A percentile compares a stretch with the other conserved stretches of the same genome.
phyloP scores from a whole-genome alignment of 345 rosid genomes.

The rapeseed (Brassica napus) region DNA sequence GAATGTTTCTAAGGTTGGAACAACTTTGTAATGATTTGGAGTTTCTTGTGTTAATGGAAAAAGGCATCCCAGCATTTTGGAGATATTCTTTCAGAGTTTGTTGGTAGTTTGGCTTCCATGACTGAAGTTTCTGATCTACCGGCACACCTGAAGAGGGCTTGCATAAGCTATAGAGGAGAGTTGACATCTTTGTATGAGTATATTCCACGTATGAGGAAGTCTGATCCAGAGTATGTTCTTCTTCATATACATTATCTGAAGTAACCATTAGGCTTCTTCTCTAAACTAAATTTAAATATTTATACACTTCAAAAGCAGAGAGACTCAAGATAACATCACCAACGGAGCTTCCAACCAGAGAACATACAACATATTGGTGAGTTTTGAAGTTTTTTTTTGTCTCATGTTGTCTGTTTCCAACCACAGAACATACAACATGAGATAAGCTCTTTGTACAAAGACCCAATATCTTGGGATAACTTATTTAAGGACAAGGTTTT shows the following conservation, averaged over 20 bases:
- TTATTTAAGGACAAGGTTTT: not conserved
- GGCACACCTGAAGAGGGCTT: conserved; percentile 75
- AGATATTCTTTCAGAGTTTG: conserved; percentile 72
- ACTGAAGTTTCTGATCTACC: conserved; percentile 58
- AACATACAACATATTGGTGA: conserved; percentile 69
- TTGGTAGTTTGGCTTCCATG: conserved; percentile 70
- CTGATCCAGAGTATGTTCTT: conserved; percentile 69
- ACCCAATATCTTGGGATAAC: not conserved
- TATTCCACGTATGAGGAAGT: conserved; percentile 81
- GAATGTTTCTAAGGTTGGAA: conserved; percentile 7
- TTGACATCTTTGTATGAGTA: conserved; percentile 74
- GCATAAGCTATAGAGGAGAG: conserved; percentile 74
- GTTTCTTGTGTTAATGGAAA: conserved; percentile 30
- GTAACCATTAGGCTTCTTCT: not conserved
- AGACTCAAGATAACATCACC: conserved; percentile 37
- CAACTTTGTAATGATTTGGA: conserved; percentile 2
- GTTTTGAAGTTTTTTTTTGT: conserved; percentile 19
- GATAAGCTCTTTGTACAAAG: not conserved
- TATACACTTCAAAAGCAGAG: conserved; percentile 50
- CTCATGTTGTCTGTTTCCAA: not conserved
- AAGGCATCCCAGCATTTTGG: conserved; percentile 97
- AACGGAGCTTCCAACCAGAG: conserved; percentile 47
- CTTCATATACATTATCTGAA: not conserved
- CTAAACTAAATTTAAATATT: not conserved
- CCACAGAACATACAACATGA: not conserved